Evolutionary conservation across 176 grass and related monocot species (phyloP).

Genomic region (Aegilops speltoides): DNA sequence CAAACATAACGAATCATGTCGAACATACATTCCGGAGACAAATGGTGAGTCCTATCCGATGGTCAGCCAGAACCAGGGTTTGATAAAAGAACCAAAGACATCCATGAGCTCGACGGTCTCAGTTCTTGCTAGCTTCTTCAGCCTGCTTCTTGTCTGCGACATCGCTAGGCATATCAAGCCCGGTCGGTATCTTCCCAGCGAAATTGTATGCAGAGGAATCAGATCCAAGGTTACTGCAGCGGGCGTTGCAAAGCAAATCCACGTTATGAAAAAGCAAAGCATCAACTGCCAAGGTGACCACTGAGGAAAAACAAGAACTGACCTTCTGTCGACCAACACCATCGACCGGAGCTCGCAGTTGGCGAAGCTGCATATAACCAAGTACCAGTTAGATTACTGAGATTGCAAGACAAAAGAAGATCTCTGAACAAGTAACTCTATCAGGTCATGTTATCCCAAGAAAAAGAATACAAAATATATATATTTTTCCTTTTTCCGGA

Average conservation of each 20-base stretch:
- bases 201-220: conserved; percentile 44
- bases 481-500: background rate
- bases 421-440: background rate
- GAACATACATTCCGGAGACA: background rate
- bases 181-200: conserved; percentile 52
- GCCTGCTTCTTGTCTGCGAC: conserved; percentile 26
- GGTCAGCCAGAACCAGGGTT: background rate
- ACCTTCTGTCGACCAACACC: conserved; percentile 86
- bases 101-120: background rate
- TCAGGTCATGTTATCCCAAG: background rate
- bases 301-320: background rate
- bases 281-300: background rate
- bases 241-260: background rate
- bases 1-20: background rate
- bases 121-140: conserved; percentile 22
- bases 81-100: conserved; percentile 5
- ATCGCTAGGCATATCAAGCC: conserved; percentile 57
- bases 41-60: background rate
- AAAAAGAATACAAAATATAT: background rate
- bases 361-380: conserved; percentile 50
- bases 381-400: conserved; percentile 16
- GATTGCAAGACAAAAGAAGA: background rate
- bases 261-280: background rate
- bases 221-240: conserved; percentile 54
- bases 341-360: conserved; percentile 88